Evolutionary conservation across 345 rosid genomes (phyloP).

Genomic region (Odontarrhena argentea): DNA sequence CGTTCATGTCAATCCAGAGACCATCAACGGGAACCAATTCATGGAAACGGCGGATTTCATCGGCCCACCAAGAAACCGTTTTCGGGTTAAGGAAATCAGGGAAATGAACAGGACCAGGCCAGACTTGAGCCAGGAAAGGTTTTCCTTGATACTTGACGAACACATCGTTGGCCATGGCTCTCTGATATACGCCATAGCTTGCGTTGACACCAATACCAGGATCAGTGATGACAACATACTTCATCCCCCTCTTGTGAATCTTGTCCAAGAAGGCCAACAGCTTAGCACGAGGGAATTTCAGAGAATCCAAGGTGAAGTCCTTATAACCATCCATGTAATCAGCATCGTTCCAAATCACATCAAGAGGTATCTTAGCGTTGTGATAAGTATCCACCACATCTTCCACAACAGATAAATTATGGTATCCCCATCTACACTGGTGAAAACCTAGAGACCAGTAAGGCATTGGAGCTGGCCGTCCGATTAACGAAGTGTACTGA

Average conservation of each 20-base stretch:
- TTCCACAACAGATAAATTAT: slow-evolving; percentile 87
- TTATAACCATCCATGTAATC: slow-evolving; percentile 97
- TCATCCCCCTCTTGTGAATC: slow-evolving; percentile 86
- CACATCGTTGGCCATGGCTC: slow-evolving; percentile 81
- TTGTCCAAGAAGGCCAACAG: slow-evolving; percentile 79
- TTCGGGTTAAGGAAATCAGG: slow-evolving; percentile 98
- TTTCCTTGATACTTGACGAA: slow-evolving; percentile 89
- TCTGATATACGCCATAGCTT: slow-evolving; percentile 71
- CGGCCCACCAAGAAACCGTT: slow-evolving; percentile 91
- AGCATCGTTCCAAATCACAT: slow-evolving; percentile 95
- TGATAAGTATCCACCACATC: slow-evolving; percentile 88
- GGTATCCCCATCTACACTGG: slow-evolving; percentile 99
- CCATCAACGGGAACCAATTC: slow-evolving; percentile 90
- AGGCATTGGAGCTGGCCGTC: slow-evolving; percentile 99
- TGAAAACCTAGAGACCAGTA: slow-evolving; percentile 99
- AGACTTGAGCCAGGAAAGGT: slow-evolving; percentile 90
- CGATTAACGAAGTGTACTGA: slow-evolving; percentile 79
- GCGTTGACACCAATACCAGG: slow-evolving; percentile 82
- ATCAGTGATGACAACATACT: slow-evolving; percentile 79
- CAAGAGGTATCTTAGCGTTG: slow-evolving; percentile 85
- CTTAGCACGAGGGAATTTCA: slow-evolving; percentile 57
- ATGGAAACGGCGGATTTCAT: slow-evolving; percentile 85
- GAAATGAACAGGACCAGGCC: slow-evolving; percentile 96
- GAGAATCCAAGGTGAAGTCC: slow-evolving; percentile 84
- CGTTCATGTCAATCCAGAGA: slow-evolving; percentile 97